Base-by-base conservation (phyloP, 1,284 basidiomycete species). In the Trichosporon ovoides region DNA sequence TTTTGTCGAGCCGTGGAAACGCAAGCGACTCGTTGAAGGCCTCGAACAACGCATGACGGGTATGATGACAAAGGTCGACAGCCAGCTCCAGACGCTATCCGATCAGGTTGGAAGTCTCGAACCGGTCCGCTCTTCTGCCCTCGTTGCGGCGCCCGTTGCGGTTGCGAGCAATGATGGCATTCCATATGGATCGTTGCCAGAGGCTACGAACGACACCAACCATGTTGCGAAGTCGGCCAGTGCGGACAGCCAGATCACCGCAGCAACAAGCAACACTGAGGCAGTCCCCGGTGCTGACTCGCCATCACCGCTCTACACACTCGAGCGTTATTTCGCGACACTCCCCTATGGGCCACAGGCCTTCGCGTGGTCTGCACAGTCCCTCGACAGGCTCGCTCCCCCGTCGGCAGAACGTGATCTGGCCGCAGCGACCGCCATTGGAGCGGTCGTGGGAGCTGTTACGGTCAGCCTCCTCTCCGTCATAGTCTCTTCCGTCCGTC, bases 1-100 rank as follows among this genome's bases (percentile, higher is more conserved):
- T 16, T 77, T 94, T 50, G 89, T 97, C 49, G 93, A 97, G 76
- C 93, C 93, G 2, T 97, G 91, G 89, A 96, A 96, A 77, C 82
- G 93, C 57, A 81, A 83, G 65, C 80, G 85, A 65, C 78, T 97
- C 69, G 88, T 91, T 7, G 83, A 87, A 75, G 89, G 88, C 49
- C 88, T 97, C 63, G 92, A 95, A 78, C 83, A 82, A 68, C 86
- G 90, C 77, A 84, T 94, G 48, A 84, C 86, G 66, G 84, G 87
- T 73, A 81, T 92, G 79, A 85, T 85, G 65, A 69, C 59, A 14
- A 60, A 66, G 24, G 69, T 78, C 14, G 72, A 78, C 24, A 60
- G 87, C 86, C 91, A 91, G 75, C 81, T 91, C 58, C 80, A 82
- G 61, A 79, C 22, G 7, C 48, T 66, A 7, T 31, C 57, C 0